A percentile compares a stretch with the other conserved stretches of the same genome.
Conservation (phyloP, 441 rosid genomes). For the Euphorbia celastroides region DNA sequence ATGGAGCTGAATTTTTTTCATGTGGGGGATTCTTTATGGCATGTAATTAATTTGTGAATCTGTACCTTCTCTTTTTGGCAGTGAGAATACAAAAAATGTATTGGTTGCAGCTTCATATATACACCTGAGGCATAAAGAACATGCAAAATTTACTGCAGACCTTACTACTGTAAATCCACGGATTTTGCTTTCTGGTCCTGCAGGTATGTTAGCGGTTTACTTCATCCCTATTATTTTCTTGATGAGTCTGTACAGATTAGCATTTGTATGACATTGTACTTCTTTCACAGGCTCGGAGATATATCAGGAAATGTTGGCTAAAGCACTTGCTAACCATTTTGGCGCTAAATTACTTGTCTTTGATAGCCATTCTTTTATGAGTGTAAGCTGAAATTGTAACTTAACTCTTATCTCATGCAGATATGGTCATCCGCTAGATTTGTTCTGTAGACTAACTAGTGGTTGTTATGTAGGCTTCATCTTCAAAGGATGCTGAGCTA, state of each 20-base stretch:
- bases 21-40: neutral
- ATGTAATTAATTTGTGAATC: neutral
- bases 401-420: constrained; percentile 12
- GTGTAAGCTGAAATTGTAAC: constrained; percentile 51
- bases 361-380: constrained; percentile 67
- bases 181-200: constrained; percentile 88
- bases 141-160: constrained; percentile 66
- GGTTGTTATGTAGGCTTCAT: constrained; percentile 52
- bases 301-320: constrained; percentile 88
- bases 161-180: constrained; percentile 84
- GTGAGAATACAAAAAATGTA: constrained; percentile 76
- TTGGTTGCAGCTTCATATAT: constrained; percentile 73
- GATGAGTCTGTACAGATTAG: too few species aligned
- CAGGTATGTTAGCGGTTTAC: constrained; percentile 48
- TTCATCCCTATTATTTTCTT: neutral
- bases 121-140: constrained; percentile 72
- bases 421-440: constrained; percentile 7
- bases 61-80: constrained; percentile 24
- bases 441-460: constrained; percentile 16
- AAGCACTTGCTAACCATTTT: constrained; percentile 87
- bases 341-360: constrained; percentile 76
- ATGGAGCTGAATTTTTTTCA: neutral
- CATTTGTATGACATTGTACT: constrained; percentile 6
- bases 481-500: too few species aligned
- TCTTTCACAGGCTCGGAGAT: constrained; percentile 79